Percentiles rank a stretch among this genome's conserved stretches.
These are phyloP conservation scores for Ambispora gerdemannii DNA, from an alignment of 192 early-diverging fungal species.

Conservation along the genomic window DNA sequence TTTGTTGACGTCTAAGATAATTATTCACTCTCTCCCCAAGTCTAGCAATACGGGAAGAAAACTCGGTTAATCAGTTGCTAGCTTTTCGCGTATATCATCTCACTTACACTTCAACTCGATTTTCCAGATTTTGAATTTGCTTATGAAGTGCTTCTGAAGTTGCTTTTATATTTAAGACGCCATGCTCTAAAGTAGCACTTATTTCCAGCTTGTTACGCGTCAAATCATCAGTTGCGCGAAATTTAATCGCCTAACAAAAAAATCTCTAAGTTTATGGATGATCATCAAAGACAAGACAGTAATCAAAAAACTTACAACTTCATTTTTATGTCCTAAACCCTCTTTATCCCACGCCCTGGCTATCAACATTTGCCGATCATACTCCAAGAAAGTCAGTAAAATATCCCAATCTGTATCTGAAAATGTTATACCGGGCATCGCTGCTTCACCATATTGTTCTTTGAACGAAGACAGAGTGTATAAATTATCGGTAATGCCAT, in stretches of 20 bases:
- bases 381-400: slow-evolving; percentile 34
- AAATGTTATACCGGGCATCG: slow-evolving; percentile 15
- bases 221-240: slow-evolving; percentile 34
- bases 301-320: slow-evolving; percentile 10
- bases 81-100: background rate
- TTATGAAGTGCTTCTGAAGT: slow-evolving; percentile 47
- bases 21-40: slow-evolving; percentile 39
- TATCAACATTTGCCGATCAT: slow-evolving; percentile 20
- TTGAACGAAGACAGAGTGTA: slow-evolving; percentile 26
- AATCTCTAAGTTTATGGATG: no score
- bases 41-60: slow-evolving; percentile 24
- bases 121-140: slow-evolving; percentile 62
- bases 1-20: slow-evolving; percentile 45
- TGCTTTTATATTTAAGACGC: slow-evolving; percentile 53
- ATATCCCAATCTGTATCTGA: slow-evolving; percentile 36
- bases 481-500: slow-evolving; percentile 24
- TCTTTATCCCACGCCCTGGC: background rate
- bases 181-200: slow-evolving; percentile 49
- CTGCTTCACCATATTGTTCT: slow-evolving; percentile 4
- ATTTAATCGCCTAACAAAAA: slow-evolving; percentile 35
- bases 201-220: slow-evolving; percentile 40
- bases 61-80: background rate
- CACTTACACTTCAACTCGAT: slow-evolving; percentile 50
- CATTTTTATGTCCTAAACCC: slow-evolving; percentile 17
- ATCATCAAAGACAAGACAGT: background rate